Percentiles rank a stretch among this genome's conserved stretches.
Evolutionary conservation across 352 stramenopile genomes (phyloP).

Genomic region (Phytophthora idaei): DNA sequence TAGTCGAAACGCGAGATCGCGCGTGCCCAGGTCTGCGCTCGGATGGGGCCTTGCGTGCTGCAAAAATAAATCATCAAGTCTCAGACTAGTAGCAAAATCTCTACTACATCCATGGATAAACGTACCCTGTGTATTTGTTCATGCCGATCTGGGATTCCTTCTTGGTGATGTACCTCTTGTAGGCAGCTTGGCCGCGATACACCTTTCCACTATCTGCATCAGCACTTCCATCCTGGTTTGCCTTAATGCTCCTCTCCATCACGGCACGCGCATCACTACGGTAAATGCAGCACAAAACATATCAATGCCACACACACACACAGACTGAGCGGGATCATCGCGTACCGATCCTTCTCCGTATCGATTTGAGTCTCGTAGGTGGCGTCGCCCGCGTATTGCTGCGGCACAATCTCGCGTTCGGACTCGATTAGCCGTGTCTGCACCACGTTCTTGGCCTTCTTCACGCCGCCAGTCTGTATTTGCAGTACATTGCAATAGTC

Average conservation of each 20-base stretch:
- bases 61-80: constrained; percentile 2
- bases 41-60: constrained; percentile 94
- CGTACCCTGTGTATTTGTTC: constrained; percentile 90
- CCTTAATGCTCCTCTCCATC: constrained; percentile 79
- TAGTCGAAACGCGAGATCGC: constrained; percentile 98
- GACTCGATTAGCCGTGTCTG: constrained; percentile 67
- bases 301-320: not conserved
- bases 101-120: not conserved
- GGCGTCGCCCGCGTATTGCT: constrained; percentile 80
- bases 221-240: constrained; percentile 72
- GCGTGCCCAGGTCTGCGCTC: constrained; percentile 93
- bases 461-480: constrained; percentile 52
- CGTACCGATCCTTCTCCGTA: constrained; percentile 73
- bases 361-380: constrained; percentile 88
- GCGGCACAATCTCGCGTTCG: constrained; percentile 74
- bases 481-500: not conserved
- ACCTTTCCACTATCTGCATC: constrained; percentile 75
- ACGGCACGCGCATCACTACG: constrained; percentile 78
- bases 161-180: constrained; percentile 91
- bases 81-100: not conserved
- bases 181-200: constrained; percentile 82
- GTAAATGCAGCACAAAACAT: not conserved
- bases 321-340: not conserved
- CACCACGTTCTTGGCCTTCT: constrained; percentile 69
- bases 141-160: constrained; percentile 87